A percentile compares a stretch with the other conserved stretches of the same genome.
Evolutionary conservation across 1,284 basidiomycete species (phyloP).

Genomic region (Fomitopsis pinicola): DNA sequence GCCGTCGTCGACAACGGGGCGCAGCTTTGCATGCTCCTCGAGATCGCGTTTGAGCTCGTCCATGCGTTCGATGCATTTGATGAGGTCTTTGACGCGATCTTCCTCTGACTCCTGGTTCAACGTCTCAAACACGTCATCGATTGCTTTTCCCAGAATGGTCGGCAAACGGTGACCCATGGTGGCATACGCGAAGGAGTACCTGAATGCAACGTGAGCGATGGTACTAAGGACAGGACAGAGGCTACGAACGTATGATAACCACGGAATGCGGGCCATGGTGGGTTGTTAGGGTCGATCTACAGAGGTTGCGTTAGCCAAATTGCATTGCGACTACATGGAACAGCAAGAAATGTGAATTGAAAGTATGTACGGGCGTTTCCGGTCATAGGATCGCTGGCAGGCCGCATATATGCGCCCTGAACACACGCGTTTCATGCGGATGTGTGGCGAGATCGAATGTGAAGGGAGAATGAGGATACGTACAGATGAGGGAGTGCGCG

Average conservation of each 20-base stretch:
- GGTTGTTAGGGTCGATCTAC: constrained; percentile 87
- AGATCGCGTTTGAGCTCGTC: constrained; percentile 79
- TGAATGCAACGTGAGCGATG: constrained; percentile 53
- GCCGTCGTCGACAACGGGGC: constrained; percentile 88
- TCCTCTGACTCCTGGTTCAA: constrained; percentile 86
- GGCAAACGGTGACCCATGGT: constrained; percentile 94
- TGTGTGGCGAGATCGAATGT: neutral
- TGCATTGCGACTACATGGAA: neutral
- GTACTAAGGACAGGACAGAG: neutral
- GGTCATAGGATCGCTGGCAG: neutral
- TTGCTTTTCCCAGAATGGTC: constrained; percentile 94
- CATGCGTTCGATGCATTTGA: constrained; percentile 85
- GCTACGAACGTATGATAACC: constrained; percentile 67
- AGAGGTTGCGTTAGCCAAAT: neutral
- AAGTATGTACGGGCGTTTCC: no score
- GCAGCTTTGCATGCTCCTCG: constrained; percentile 73
- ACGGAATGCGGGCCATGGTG: constrained; percentile 93
- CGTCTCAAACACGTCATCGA: constrained; percentile 89
- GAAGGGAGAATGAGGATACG: constrained; percentile 18
- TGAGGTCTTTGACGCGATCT: constrained; percentile 84
- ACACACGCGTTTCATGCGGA: neutral
- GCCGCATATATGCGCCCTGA: constrained; percentile 5
- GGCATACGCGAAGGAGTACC: constrained; percentile 92
- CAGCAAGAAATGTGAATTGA: neutral
- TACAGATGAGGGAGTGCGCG: constrained; percentile 67